Evolutionary conservation across 2,329 filamentous ascomycete genomes (phyloP), one percentile per base, ranked within the genome.

Genomic region (Colletotrichum phormii): DNA sequence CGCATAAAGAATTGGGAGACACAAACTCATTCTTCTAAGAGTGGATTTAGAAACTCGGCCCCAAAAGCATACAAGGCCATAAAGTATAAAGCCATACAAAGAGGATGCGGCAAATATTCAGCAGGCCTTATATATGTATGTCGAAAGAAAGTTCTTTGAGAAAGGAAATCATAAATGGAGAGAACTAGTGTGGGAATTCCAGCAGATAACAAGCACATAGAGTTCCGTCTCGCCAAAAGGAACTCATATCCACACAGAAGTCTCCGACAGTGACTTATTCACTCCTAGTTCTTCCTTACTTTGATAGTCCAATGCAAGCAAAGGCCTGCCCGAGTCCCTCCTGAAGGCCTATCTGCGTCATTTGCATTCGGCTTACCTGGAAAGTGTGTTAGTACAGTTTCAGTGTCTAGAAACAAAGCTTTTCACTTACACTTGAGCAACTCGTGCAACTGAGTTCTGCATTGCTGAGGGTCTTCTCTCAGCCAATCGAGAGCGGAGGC

Each of bases 141-240:
- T 46, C 7, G 42, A 46, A 46, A n/a, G 42, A 46, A 6, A 18
- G 6, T 18, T 46, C 15, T n/a, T 46, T 7, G 1, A 46, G 3
- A 9, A 46, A n/a, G 35, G 5, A 3, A 7, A 42, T 42, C 13
- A 42, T n/a, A 4, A n/a, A n/a, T 46, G 8, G 0, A n/a, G 15
- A 4, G 0, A n/a, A 4, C 1, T n/a, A 0, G 18, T 3, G n/a
- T 4, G 7, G 3, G 8, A n/a, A 46, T 7, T 46, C 15, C 3
- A n/a, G 3, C 0, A n/a, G 1, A 9, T n/a, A 9, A 8, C 42
- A 46, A 9, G 7, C 15, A 46, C 7, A 3, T 46, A n/a, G 18
- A 46, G 18, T 9, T 18, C 6, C 42, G 18, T 46, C 18, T n/a
- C 7, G 18, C 18, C 18, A 46, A n/a, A 46, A 0, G 42, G 7